phyloP scores from a whole-genome alignment of 2,329 filamentous ascomycete genomes.

The Endocalyx cinctus region DNA sequence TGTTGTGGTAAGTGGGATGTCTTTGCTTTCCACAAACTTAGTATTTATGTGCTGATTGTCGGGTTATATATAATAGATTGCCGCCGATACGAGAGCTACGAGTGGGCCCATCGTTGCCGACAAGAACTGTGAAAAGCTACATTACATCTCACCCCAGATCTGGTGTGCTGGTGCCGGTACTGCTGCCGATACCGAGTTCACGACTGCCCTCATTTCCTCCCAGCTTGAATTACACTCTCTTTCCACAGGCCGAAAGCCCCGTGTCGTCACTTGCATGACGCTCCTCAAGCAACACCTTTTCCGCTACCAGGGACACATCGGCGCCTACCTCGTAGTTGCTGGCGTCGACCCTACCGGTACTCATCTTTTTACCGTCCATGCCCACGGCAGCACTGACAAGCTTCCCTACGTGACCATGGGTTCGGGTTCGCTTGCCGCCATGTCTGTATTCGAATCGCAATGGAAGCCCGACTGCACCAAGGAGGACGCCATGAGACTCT shows the following conservation, averaged over 20 bases:
- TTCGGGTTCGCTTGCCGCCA: constrained; percentile 89
- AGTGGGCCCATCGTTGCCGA: constrained; percentile 97
- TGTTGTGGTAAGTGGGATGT: constrained; percentile 67
- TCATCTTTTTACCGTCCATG: constrained; percentile 96
- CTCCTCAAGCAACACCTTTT: constrained; percentile 99
- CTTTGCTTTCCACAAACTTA: not conserved
- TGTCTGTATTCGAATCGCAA: constrained; percentile 95
- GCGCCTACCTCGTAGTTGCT: constrained; percentile 94
- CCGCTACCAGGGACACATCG: constrained; percentile 95
- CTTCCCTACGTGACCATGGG: constrained; percentile 99
- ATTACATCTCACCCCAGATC: constrained; percentile 97
- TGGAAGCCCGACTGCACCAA: constrained; percentile 77
- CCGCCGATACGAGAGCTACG: constrained; percentile 95
- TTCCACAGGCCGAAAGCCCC: constrained; percentile 91
- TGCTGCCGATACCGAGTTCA: constrained; percentile 98
- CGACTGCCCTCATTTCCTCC: constrained; percentile 95
- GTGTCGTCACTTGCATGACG: constrained; percentile 98
- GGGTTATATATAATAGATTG: too few species aligned
- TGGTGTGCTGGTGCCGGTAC: constrained; percentile 99
- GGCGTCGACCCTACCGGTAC: constrained; percentile 93
- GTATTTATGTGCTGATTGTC: constrained; percentile 10
- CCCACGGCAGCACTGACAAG: constrained; percentile 97
- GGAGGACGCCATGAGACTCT: constrained; percentile 66
- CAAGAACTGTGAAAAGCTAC: constrained; percentile 99
- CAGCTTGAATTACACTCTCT: constrained; percentile 97